phyloP scores from a whole-genome alignment of 139 green algal species.

The Coccomyxa sp. region DNA sequence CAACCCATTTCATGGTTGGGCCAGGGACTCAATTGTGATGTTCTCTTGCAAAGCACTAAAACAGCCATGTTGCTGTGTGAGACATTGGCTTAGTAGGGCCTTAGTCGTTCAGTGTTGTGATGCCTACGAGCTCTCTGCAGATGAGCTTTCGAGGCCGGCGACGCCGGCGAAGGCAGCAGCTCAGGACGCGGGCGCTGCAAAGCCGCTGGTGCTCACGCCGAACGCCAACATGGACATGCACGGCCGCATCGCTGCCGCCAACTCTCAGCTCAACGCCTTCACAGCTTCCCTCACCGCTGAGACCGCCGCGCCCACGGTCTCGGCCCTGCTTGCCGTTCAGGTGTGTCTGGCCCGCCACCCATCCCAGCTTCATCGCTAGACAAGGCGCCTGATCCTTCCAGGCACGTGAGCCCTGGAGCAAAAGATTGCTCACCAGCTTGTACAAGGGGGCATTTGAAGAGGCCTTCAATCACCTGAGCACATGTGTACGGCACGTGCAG shows the following conservation, averaged over 20 bases:
- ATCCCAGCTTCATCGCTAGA: not conserved
- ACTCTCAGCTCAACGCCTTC: constrained; percentile 1
- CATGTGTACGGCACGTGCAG: not conserved
- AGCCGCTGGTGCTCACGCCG: not conserved
- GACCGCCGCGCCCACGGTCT: not conserved
- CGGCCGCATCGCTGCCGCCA: constrained; percentile 3
- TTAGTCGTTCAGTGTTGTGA: not conserved
- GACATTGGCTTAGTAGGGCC: not conserved
- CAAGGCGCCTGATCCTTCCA: not conserved
- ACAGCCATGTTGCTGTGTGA: not conserved
- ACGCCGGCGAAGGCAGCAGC: not conserved
- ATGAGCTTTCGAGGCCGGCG: not conserved
- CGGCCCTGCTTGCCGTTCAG: not conserved
- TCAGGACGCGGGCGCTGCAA: not conserved
- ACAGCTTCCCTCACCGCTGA: not conserved
- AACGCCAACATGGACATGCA: not conserved
- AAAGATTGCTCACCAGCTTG: not conserved
- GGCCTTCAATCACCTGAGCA: not conserved
- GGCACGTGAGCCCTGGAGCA: not conserved
- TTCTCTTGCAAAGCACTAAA: not conserved
- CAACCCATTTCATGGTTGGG: no score
- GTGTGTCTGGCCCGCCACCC: not conserved
- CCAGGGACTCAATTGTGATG: not conserved
- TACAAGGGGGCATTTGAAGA: no score
- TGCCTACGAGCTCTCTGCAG: not conserved